Evolutionary conservation across 2,329 filamentous ascomycete genomes (phyloP), one percentile per base, ranked within the genome.

Genomic region (Tolypocladium endophyticum): DNA sequence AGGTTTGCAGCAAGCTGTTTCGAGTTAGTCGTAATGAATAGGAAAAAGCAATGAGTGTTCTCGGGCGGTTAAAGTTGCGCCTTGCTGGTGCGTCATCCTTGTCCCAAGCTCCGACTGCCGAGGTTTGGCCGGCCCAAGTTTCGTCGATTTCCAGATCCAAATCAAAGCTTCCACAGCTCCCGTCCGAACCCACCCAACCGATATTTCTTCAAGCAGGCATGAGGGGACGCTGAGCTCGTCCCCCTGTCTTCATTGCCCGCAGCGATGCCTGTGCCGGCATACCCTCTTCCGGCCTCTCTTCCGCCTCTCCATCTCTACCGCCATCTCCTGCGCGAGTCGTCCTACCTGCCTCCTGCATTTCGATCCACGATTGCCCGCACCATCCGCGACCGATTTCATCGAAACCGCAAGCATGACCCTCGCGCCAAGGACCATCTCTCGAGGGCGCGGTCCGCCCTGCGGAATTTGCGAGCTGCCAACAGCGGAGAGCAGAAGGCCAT

Each of bases 301-400:
- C 60, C 65, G 12, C 65, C 69, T 41, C 61, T 68, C n/a, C 67
- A 71, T 64, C 70, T 84, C 55, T 87, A 85, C 69, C 79, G 85
- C 59, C 77, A 82, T 60, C 73, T 87, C 28, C 80, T 87, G 41
- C 82, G 85, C 61, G 83, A 86, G 72, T 74, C 77, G 45, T 79
- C 81, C 35, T 87, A 87, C 67, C 79, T 87, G 2, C 83, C 83
- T 1, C 75, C 75, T 2, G 70, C 79, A 45, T 81, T 80, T 61
- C 78, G 77, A 45, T 69, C 72, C 2, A 77, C 74, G 58, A 71
- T 82, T 58, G 67, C 72, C 54, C 64, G 71, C 8, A 73, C 73
- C 39, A 79, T 86, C 54, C 71, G 73, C 57, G 61, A 64, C 9
- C 75, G 76, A 39, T 86, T 84, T 65, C 76, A 74, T n/a, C 69